These are phyloP conservation scores for Austroboletus olivaceoglutinosus DNA, from an alignment of 1,284 basidiomycete species.

Conservation along the genomic window DNA sequence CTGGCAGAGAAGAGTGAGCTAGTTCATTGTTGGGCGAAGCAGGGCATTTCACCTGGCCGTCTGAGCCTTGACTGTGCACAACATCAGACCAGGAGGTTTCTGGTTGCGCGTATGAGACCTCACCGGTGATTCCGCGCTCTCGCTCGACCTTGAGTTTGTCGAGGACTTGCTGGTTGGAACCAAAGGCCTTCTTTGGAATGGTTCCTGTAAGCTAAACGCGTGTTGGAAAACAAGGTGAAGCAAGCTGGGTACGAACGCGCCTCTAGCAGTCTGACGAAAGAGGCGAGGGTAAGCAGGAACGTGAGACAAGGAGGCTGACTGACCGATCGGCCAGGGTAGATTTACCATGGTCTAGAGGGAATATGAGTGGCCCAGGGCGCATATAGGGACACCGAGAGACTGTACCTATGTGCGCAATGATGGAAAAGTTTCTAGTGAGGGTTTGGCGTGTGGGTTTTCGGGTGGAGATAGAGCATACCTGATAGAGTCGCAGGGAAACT, in stretches of 20 bases:
- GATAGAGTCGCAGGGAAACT: constrained; percentile 74
- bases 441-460: background rate
- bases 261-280: constrained; percentile 58
- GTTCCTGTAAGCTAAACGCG: constrained; percentile 77
- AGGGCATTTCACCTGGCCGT: constrained; percentile 66
- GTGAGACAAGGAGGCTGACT: constrained; percentile 24
- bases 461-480: constrained; percentile 45
- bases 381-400: background rate
- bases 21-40: background rate
- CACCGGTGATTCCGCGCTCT: constrained; percentile 91
- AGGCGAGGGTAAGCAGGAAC: background rate
- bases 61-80: constrained; percentile 78
- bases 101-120: constrained; percentile 16
- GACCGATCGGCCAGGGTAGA: constrained; percentile 87
- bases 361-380: constrained; percentile 9
- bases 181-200: constrained; percentile 62
- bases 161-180: constrained; percentile 83
- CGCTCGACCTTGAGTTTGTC: constrained; percentile 96
- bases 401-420: constrained; percentile 89
- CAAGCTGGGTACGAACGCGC: constrained; percentile 35
- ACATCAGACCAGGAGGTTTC: constrained; percentile 4
- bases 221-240: constrained; percentile 5
- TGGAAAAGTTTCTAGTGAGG: constrained; percentile 78
- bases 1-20: constrained; percentile 38
- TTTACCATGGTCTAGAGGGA: constrained; percentile 78